phyloP scores from a whole-genome alignment of 2,329 filamentous ascomycete genomes.

The Pseudovirgaria hyperparasitica region DNA sequence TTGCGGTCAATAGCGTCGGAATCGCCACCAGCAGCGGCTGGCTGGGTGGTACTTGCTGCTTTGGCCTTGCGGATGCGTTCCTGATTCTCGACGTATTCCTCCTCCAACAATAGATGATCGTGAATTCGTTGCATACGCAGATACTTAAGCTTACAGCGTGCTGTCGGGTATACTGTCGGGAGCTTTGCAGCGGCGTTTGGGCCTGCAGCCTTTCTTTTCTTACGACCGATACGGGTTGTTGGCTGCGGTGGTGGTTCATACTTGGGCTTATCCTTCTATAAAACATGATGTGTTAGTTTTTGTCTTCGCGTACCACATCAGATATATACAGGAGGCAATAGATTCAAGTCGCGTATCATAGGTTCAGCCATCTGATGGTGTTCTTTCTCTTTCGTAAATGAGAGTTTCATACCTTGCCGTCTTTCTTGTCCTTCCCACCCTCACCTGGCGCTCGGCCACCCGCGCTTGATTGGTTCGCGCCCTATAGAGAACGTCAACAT shows the following conservation, averaged over 20 bases:
- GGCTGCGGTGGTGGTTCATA: constrained; percentile 97
- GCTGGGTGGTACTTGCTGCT: constrained; percentile 45
- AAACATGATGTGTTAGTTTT: constrained; percentile 9
- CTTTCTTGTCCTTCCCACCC: constrained; percentile 89
- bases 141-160: constrained; percentile 92
- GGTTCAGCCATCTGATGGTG: too few species aligned
- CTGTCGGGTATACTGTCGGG: constrained; percentile 85
- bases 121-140: constrained; percentile 98
- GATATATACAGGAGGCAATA: too few species aligned
- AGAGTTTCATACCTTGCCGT: constrained; percentile 29
- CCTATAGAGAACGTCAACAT: constrained; percentile 38
- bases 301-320: constrained; percentile 1
- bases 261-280: constrained; percentile 97
- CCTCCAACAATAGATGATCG: constrained; percentile 90
- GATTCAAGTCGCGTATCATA: too few species aligned
- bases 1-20: constrained; percentile 72
- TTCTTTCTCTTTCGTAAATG: too few species aligned
- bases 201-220: constrained; percentile 94
- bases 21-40: constrained; percentile 46
- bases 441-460: constrained; percentile 55
- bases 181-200: constrained; percentile 93
- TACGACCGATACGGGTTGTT: constrained; percentile 90
- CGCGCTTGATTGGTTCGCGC: constrained; percentile 79
- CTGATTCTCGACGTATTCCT: constrained; percentile 98
- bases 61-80: constrained; percentile 91